phyloP scores from a whole-genome alignment of 345 rosid genomes.

The Barbarea vulgaris region DNA sequence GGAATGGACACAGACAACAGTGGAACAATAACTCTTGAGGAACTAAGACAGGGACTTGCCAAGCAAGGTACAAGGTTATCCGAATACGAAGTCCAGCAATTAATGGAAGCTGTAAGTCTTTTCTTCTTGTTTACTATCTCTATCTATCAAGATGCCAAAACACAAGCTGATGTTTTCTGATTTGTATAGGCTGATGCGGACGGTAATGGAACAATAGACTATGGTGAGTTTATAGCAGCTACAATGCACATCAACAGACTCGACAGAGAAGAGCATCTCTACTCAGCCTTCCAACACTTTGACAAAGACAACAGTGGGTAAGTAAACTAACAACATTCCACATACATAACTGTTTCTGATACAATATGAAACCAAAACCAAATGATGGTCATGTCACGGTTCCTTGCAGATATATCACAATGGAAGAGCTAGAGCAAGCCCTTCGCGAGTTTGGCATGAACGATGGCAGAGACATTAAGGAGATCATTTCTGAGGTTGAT shows the following conservation, averaged over 20 bases:
- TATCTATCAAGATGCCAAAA: neutral
- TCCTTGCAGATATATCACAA: slow-evolving; percentile 60
- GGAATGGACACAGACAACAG: slow-evolving; percentile 87
- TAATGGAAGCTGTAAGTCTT: slow-evolving; percentile 90
- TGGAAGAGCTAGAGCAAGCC: slow-evolving; percentile 93
- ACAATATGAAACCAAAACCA: slow-evolving; percentile 22
- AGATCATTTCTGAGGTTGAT: slow-evolving; percentile 84
- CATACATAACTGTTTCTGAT: neutral
- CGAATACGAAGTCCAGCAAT: slow-evolving; percentile 80
- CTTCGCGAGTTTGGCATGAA: slow-evolving; percentile 79
- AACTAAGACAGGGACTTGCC: slow-evolving; percentile 86
- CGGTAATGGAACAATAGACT: slow-evolving; percentile 79
- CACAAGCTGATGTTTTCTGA: neutral
- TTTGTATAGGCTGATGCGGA: slow-evolving; percentile 80
- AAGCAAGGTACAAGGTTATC: slow-evolving; percentile 90
- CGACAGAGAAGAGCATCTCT: slow-evolving; percentile 77
- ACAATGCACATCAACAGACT: slow-evolving; percentile 67
- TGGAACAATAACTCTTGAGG: slow-evolving; percentile 94
- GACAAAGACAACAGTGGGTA: slow-evolving; percentile 89
- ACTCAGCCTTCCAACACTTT: slow-evolving; percentile 74
- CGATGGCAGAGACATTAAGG: slow-evolving; percentile 74
- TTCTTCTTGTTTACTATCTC: neutral
- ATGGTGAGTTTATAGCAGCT: slow-evolving; percentile 70
- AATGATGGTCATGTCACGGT: neutral
- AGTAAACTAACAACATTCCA: neutral